Evolutionary conservation across 352 stramenopile genomes (phyloP).

Genomic region (Pythium scleroteichum): DNA sequence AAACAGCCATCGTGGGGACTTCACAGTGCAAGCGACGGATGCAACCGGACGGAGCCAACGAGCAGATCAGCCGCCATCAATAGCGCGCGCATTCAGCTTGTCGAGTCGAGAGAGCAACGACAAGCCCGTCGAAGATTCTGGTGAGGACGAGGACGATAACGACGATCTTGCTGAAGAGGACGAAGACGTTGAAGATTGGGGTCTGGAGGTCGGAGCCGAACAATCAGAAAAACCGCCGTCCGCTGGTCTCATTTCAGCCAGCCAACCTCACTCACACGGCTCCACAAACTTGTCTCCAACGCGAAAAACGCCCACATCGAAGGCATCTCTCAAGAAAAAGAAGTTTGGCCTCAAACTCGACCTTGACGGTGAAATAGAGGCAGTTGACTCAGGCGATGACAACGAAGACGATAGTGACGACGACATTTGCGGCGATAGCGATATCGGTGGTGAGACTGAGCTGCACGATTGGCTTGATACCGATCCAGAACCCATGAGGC

Average conservation of each 20-base stretch:
- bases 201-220: slow-evolving; percentile 1
- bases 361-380: slow-evolving; percentile 11
- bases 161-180: slow-evolving; percentile 23
- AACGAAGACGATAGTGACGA: slow-evolving; percentile 26
- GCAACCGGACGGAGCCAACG: background rate
- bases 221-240: background rate
- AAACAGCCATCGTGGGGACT: slow-evolving; percentile 7
- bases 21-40: background rate
- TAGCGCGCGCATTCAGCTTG: background rate
- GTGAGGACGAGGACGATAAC: slow-evolving; percentile 29
- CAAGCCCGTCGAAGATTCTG: background rate
- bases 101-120: background rate
- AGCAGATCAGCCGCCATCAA: background rate
- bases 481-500: slow-evolving; percentile 4
- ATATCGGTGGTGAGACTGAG: slow-evolving; percentile 40
- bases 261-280: background rate
- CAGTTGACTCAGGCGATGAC: slow-evolving; percentile 19
- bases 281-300: background rate
- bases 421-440: slow-evolving; percentile 18
- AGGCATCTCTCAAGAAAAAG: slow-evolving; percentile 1
- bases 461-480: slow-evolving; percentile 61
- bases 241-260: background rate
- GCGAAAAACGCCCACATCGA: too few species aligned
- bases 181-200: slow-evolving; percentile 31
- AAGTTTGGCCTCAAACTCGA: slow-evolving; percentile 20